Base-by-base conservation (phyloP, 1,284 basidiomycete genomes). In the Amylostereum areolatum region DNA sequence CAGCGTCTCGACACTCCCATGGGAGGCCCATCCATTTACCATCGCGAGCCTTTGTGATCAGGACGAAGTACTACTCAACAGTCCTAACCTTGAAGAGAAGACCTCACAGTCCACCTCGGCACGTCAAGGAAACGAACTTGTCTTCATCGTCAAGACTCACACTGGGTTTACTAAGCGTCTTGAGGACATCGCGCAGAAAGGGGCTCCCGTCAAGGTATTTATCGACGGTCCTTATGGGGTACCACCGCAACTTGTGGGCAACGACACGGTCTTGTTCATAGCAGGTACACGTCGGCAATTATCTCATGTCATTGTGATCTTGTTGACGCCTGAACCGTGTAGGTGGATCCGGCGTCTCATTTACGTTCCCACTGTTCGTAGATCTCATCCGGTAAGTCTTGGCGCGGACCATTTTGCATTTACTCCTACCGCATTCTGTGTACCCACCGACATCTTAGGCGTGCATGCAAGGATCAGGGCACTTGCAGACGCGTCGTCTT, bases 11-110 rank as follows among this genome's bases (percentile, higher is more conserved):
- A 49, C 34, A 0, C 58, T 73, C 27, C 70, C 71, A 3, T 67
- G 72, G 32, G 79, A 80, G 59, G 62, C 75, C 5, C 79, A 80
- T 53, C 79, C 79, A 0, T 50, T 81, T 62, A 78, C 79, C 2
- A 78, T 81, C 45, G 68, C 71, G 24, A 18, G 18, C 18, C 18
- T 18, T 18, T 18, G 18, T 18, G 18, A 18, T 18, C 78, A 64
- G 45, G 57, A 74, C 25, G 71, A 73, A 40, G 57, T 18, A 18
- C 18, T 18, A 18, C 18, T 18, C 18, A 18, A 18, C 18, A 18
- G 18, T 18, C 18, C 18, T 18, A 18, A 18, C 18, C 18, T 18
- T 18, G 18, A 18, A 18, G 18, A 18, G 18, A 18, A 18, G 18
- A 18, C 18, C 18, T 18, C 18, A 18, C 18, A 18, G 18, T 18